A percentile compares a stretch with the other conserved stretches of the same genome.
Evolutionary conservation across 768 basidiomycete species (phyloP).

Genomic region (Plicaturopsis crispa): DNA sequence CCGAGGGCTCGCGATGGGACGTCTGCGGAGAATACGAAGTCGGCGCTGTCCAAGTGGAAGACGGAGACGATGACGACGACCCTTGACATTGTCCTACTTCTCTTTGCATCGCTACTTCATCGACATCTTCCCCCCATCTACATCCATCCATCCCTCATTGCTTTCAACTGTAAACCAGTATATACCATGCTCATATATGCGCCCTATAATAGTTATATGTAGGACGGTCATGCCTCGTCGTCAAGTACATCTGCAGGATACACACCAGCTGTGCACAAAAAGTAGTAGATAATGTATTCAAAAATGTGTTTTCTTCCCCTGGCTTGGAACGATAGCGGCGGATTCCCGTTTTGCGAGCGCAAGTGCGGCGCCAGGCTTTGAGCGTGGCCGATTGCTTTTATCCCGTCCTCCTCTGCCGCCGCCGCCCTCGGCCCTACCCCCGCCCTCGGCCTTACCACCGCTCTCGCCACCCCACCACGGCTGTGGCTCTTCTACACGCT

Average conservation of each 20-base stretch:
- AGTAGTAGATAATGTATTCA: too few species aligned
- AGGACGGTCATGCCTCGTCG: too few species aligned
- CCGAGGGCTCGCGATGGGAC: slow-evolving; percentile 91
- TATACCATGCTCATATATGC: not conserved
- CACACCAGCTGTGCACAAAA: too few species aligned
- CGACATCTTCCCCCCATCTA: too few species aligned
- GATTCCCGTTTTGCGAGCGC: slow-evolving; percentile 72
- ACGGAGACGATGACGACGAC: slow-evolving; percentile 34
- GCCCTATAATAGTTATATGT: too few species aligned
- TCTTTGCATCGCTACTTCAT: too few species aligned
- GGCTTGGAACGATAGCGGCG: slow-evolving; percentile 61
- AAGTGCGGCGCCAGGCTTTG: slow-evolving; percentile 74
- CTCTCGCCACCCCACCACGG: slow-evolving; percentile 5
- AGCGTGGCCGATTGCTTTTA: slow-evolving; percentile 28
- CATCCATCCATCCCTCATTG: too few species aligned
- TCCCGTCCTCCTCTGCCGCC: slow-evolving; percentile 3
- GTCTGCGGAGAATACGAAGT: slow-evolving; percentile 89
- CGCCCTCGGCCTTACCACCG: not conserved
- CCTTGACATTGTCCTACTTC: too few species aligned
- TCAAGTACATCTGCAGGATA: too few species aligned
- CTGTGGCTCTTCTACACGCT: slow-evolving; percentile 4
- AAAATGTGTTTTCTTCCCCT: slow-evolving; percentile 73
- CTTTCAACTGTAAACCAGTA: too few species aligned
- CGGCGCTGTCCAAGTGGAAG: slow-evolving; percentile 65
- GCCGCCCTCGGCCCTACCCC: slow-evolving; percentile 4